Evolutionary conservation across 2,329 filamentous ascomycete genomes (phyloP).

Genomic region (Talaromyces atroroseus): DNA sequence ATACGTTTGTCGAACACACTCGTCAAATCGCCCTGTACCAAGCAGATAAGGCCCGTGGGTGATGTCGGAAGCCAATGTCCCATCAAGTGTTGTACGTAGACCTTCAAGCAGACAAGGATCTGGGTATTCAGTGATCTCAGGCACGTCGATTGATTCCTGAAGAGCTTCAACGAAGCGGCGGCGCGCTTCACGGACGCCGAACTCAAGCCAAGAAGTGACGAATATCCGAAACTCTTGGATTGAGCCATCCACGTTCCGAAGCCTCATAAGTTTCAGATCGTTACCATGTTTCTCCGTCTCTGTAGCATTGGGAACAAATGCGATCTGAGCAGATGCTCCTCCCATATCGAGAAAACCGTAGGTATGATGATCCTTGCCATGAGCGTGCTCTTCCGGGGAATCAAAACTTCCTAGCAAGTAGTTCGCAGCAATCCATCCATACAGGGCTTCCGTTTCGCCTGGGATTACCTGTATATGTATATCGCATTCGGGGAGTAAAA

Average conservation of each 20-base stretch:
- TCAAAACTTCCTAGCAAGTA: conserved; percentile 92
- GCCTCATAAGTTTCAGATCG: conserved; percentile 77
- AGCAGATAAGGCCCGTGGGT: conserved; percentile 53
- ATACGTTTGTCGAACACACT: conserved; percentile 75
- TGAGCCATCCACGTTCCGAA: conserved; percentile 76
- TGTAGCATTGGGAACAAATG: conserved; percentile 89
- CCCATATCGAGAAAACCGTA: conserved; percentile 99
- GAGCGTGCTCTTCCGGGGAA: conserved; percentile 63
- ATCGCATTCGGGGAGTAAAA: conserved; percentile 83
- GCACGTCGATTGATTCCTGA: conserved; percentile 58
- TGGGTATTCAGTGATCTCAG: conserved; percentile 61
- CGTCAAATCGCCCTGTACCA: conserved; percentile 80
- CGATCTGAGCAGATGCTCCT: conserved; percentile 93
- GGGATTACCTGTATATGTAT: conserved; percentile 90
- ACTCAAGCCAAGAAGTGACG: conserved; percentile 93
- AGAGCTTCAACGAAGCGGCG: conserved; percentile 75
- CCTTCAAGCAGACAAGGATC: conserved; percentile 87
- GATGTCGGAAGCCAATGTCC: conserved; percentile 45
- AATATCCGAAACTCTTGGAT: conserved; percentile 82
- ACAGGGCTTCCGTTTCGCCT: conserved; percentile 90
- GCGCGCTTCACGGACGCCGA: conserved; percentile 91
- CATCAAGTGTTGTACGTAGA: conserved; percentile 67
- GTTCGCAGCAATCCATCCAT: conserved; percentile 96
- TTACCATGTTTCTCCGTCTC: conserved; percentile 85
- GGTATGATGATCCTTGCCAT: conserved; percentile 84